Percentiles rank a stretch among this genome's conserved stretches.
These are phyloP conservation scores for Colletotrichum spinosum DNA, from an alignment of 2,329 filamentous ascomycete species.

Conservation along the genomic window DNA sequence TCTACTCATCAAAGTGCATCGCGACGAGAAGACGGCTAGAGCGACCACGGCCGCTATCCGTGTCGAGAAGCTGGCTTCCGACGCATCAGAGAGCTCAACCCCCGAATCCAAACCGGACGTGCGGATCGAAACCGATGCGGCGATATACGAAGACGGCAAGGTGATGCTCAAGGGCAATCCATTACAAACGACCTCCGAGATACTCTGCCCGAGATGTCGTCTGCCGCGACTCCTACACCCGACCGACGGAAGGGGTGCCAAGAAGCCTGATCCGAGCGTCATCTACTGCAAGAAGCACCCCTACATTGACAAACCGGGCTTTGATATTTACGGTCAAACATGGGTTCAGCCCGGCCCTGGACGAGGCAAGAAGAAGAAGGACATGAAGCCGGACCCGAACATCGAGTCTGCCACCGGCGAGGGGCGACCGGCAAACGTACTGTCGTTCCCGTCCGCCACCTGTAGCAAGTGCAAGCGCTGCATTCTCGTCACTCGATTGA, in stretches of 20 bases:
- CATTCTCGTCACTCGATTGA: slow-evolving; percentile 72
- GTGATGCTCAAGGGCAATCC: slow-evolving; percentile 79
- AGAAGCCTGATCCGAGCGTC: slow-evolving; percentile 73
- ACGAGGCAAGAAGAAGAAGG: slow-evolving; percentile 84
- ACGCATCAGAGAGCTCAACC: slow-evolving; percentile 64
- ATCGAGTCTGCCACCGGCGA: slow-evolving; percentile 61
- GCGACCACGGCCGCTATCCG: slow-evolving; percentile 73
- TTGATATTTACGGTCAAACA: slow-evolving; percentile 85
- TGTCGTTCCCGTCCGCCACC: slow-evolving; percentile 73
- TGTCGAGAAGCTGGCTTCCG: slow-evolving; percentile 71
- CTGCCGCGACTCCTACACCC: slow-evolving; percentile 80
- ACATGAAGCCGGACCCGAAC: slow-evolving; percentile 69
- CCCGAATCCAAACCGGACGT: slow-evolving; percentile 67
- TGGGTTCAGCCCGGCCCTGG: slow-evolving; percentile 79
- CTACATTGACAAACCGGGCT: slow-evolving; percentile 80
- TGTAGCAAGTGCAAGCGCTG: slow-evolving; percentile 76
- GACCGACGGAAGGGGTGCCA: slow-evolving; percentile 75
- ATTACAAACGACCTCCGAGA: slow-evolving; percentile 76
- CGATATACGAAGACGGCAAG: slow-evolving; percentile 76
- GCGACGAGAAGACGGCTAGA: slow-evolving; percentile 81
- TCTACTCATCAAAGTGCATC: slow-evolving; percentile 79
- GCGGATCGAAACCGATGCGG: slow-evolving; percentile 74
- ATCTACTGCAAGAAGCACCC: slow-evolving; percentile 85
- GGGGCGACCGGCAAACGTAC: slow-evolving; percentile 69
- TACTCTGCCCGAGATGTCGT: slow-evolving; percentile 80